Evolutionary conservation across 2,329 filamentous ascomycete species (phyloP).

Genomic region (Alternaria ventricosa): DNA sequence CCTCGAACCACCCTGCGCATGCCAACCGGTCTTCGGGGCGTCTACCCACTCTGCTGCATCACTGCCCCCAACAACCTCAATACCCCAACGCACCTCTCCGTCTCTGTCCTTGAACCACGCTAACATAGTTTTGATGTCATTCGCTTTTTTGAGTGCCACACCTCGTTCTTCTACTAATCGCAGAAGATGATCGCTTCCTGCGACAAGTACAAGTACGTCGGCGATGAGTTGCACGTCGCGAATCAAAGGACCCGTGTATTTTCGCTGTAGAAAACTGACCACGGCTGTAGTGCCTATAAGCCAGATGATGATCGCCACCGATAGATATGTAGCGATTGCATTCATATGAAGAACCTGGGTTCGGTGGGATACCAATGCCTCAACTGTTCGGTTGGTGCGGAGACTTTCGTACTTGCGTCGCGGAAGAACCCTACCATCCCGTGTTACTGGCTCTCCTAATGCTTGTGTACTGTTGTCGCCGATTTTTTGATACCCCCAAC

Average conservation of each 20-base stretch:
- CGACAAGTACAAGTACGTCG: slow-evolving; percentile 30
- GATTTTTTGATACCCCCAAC: slow-evolving; percentile 33
- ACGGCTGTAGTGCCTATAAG: slow-evolving; percentile 23
- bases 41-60: slow-evolving; percentile 26
- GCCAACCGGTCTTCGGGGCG: slow-evolving; percentile 8
- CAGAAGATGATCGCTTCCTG: slow-evolving; percentile 32
- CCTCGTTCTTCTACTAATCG: slow-evolving; percentile 23
- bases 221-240: slow-evolving; percentile 32
- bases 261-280: slow-evolving; percentile 21
- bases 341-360: slow-evolving; percentile 30
- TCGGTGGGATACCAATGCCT: slow-evolving; percentile 16
- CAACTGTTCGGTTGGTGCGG: slow-evolving; percentile 14
- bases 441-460: slow-evolving; percentile 3
- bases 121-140: slow-evolving; percentile 19
- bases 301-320: slow-evolving; percentile 25
- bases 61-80: slow-evolving; percentile 30
- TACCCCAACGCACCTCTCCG: slow-evolving; percentile 27
- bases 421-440: slow-evolving; percentile 7
- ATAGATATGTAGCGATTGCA: slow-evolving; percentile 23
- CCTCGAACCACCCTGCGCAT: slow-evolving; percentile 2
- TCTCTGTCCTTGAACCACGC: slow-evolving; percentile 30
- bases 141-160: slow-evolving; percentile 12
- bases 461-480: slow-evolving; percentile 17
- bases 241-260: slow-evolving; percentile 20
- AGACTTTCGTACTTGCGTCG: slow-evolving; percentile 5